Evolutionary conservation across 2,329 filamentous ascomycete species (phyloP).

Genomic region (Trichoderma sp.): DNA sequence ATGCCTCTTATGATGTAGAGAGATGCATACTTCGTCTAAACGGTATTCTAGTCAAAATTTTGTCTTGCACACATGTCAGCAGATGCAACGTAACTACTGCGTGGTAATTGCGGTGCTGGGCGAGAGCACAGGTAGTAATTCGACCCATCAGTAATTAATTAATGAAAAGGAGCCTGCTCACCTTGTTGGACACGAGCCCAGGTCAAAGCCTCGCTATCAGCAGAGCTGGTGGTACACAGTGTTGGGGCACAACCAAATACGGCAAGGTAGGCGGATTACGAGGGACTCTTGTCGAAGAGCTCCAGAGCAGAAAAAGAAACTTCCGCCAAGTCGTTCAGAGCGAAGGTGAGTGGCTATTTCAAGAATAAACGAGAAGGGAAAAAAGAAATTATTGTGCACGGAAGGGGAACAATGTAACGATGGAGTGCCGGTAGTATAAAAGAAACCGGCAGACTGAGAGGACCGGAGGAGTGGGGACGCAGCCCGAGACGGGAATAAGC

Average conservation of each 20-base stretch:
- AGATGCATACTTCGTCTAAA: slow-evolving; percentile 15
- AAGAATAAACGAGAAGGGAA: neutral
- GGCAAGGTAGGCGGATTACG: neutral
- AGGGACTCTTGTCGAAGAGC: neutral
- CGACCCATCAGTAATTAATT: neutral
- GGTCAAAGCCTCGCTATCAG: neutral
- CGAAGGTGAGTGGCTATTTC: neutral
- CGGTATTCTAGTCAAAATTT: neutral
- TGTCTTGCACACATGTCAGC: slow-evolving; percentile 6
- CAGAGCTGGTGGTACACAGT: neutral
- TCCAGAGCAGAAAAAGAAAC: neutral
- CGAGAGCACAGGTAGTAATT: neutral
- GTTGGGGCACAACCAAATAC: neutral
- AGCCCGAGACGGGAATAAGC: slow-evolving; percentile 22
- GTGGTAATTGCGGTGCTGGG: neutral
- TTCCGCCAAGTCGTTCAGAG: neutral
- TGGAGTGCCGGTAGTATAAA: slow-evolving; percentile 18
- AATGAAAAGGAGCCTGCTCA: neutral
- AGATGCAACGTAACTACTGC: neutral
- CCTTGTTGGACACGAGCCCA: neutral
- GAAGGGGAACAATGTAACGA: slow-evolving; percentile 15
- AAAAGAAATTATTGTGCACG: slow-evolving; percentile 11
- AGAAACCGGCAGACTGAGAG: slow-evolving; percentile 17
- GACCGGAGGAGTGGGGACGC: slow-evolving; percentile 19
- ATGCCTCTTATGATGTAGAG: slow-evolving; percentile 21